A percentile compares a stretch with the other conserved stretches of the same genome.
These are phyloP conservation scores for Fraxinus quadrangulata DNA, from an alignment of 257 asterid genomes.

Conservation along the genomic window DNA sequence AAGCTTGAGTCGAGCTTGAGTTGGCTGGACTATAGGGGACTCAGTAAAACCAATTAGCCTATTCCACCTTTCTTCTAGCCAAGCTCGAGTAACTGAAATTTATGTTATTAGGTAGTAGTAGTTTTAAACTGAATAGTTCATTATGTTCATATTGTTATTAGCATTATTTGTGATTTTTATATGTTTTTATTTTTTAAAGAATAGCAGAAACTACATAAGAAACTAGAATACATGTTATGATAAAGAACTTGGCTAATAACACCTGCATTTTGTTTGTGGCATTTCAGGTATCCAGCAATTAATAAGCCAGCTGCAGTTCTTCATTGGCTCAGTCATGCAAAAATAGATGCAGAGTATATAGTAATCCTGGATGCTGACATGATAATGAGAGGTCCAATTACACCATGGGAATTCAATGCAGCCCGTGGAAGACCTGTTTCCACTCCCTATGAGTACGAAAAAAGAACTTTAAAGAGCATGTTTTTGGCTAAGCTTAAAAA, in stretches of 20 bases:
- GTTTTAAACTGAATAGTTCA: not conserved
- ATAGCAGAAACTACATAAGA: not conserved
- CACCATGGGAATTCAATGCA: constrained; percentile 98
- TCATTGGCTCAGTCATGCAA: constrained; percentile 95
- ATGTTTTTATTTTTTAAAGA: not conserved
- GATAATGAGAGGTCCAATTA: constrained; percentile 92
- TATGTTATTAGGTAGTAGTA: not conserved
- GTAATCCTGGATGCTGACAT: constrained; percentile 93
- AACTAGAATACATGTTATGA: not conserved
- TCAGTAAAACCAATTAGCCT: not conserved
- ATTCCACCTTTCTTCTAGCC: not conserved
- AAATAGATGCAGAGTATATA: constrained; percentile 84
- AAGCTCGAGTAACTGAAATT: not conserved
- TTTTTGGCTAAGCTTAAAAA: not conserved
- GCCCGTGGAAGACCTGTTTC: constrained; percentile 80
- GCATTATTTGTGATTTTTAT: not conserved
- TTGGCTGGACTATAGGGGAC: not conserved
- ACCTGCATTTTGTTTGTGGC: constrained; percentile 23
- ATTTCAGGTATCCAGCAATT: constrained; percentile 92
- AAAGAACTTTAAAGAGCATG: not conserved
- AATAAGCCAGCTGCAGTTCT: constrained; percentile 98
- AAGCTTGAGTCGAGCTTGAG: not conserved
- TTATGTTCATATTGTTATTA: not conserved
- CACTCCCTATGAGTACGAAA: constrained; percentile 88
- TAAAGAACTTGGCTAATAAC: not conserved